Evolutionary conservation across 495 filamentous ascomycete genomes (phyloP), one percentile per base, ranked within the genome.

Genomic region (Chaetomium tenue): DNA sequence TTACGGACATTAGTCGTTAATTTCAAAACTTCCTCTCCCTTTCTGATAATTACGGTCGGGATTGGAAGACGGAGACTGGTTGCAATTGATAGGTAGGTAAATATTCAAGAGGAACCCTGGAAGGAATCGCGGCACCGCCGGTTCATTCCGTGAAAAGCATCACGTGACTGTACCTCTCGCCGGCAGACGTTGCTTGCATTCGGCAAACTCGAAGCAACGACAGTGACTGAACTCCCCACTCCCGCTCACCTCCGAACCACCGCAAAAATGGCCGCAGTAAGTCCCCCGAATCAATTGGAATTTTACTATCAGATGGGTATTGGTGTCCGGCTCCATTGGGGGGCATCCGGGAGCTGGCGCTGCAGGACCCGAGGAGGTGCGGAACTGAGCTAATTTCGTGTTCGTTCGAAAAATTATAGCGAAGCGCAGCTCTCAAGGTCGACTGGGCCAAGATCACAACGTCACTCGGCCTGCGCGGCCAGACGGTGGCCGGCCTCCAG

Each of bases 361-460:
- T 40, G 62, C 20, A 40, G 61, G 40, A 7, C 30, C 39, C n/a
- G 54, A 12, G 33, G 28, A 39, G 28, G 16, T 26, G 33, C 61
- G 64, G 26, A 65, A 67, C 64, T 82, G 79, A 82, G 80, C 79
- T 83, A 83, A 83, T 81, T 82, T 79, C 68, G 66, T 63, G 53
- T 63, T 58, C 66, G 70, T 58, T 61, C 65, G 57, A 60, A 67
- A 58, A 59, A 60, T 11, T 30, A 78, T 83, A 98, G 94, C 89
- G 92, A 84, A 94, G 91, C 87, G 93, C 94, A 82, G 92, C 95
- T 82, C 87, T 93, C 80, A 99, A 97, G 87, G 87, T 99, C 85
- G 94, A 99, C 87, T 99, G 95, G 95, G 84, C 83, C 80, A 91
- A 91, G 81, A 86, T 98, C 74, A 87, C 87, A 77, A 86, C 83